These are phyloP conservation scores for Knufia fluminis DNA, from an alignment of 2,329 filamentous ascomycete species.

Conservation along the genomic window DNA sequence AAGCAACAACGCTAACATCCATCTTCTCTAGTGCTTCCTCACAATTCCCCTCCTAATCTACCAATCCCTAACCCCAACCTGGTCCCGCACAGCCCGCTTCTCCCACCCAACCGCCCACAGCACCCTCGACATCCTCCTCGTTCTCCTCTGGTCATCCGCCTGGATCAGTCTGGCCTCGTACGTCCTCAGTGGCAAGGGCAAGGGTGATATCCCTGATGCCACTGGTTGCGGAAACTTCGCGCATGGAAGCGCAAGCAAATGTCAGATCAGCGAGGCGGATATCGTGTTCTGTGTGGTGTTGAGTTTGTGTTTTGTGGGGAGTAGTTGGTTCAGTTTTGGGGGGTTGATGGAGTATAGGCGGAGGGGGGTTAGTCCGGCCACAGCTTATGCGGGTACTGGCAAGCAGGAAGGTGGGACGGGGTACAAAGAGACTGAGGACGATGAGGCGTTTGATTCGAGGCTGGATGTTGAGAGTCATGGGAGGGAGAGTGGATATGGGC, in stretches of 20 bases:
- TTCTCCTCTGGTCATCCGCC: slow-evolving; percentile 51
- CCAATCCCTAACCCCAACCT: slow-evolving; percentile 52
- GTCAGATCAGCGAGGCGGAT: slow-evolving; percentile 47
- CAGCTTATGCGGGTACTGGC: not conserved
- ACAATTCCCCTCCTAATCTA: slow-evolving; percentile 51
- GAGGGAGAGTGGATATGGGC: not conserved
- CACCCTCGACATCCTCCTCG: slow-evolving; percentile 44
- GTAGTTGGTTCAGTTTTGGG: slow-evolving; percentile 45
- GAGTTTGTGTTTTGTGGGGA: slow-evolving; percentile 48
- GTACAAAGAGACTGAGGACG: slow-evolving; percentile 8
- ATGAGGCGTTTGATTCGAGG: slow-evolving; percentile 9
- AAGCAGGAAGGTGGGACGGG: not conserved
- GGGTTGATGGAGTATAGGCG: slow-evolving; percentile 48
- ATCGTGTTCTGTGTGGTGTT: slow-evolving; percentile 49
- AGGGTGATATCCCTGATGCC: slow-evolving; percentile 39
- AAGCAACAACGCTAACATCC: no score
- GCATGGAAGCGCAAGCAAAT: slow-evolving; percentile 47
- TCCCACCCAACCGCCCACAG: slow-evolving; percentile 53
- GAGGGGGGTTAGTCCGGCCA: slow-evolving; percentile 45
- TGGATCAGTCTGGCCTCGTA: slow-evolving; percentile 49
- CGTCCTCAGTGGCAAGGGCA: slow-evolving; percentile 44
- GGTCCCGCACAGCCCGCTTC: slow-evolving; percentile 48
- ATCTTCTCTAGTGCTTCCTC: slow-evolving; percentile 45
- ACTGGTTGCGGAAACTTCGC: slow-evolving; percentile 46
- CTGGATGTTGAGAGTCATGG: slow-evolving; percentile 6